Conservation (phyloP, 345 rosid species). For the Linum usitatissimum region DNA sequence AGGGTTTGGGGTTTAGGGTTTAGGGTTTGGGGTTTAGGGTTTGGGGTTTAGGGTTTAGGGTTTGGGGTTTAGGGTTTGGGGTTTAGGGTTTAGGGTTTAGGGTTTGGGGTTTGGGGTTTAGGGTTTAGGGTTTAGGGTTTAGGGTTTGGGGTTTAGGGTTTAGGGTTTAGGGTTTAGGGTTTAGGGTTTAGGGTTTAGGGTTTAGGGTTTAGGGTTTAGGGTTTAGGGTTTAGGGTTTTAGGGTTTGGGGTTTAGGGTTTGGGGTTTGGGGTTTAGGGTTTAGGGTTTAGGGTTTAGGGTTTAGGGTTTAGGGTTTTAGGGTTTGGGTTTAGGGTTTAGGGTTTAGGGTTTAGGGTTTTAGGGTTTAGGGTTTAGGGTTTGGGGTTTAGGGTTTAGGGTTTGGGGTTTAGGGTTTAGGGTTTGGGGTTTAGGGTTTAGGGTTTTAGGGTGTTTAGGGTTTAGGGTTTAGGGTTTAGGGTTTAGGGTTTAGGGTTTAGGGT, state of each 20-base stretch:
- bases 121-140: not conserved
- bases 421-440: too few relatives aligned
- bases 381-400: too few relatives aligned
- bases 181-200: slow-evolving; percentile 29
- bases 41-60: not conserved
- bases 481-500: too few relatives aligned
- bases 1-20: slow-evolving; percentile 21
- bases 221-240: slow-evolving; percentile 8
- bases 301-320: too few relatives aligned
- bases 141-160: not conserved
- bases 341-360: too few relatives aligned
- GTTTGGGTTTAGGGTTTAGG: too few relatives aligned
- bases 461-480: too few relatives aligned
- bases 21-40: slow-evolving; percentile 19
- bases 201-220: slow-evolving; percentile 20
- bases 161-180: slow-evolving; percentile 17
- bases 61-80: slow-evolving; percentile 15
- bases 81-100: slow-evolving; percentile 18
- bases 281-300: slow-evolving; percentile 14
- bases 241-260: slow-evolving; percentile 14
- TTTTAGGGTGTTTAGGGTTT: too few relatives aligned
- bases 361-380: too few relatives aligned
- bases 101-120: slow-evolving; percentile 12
- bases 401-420: too few relatives aligned
- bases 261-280: slow-evolving; percentile 16